phyloP scores from a whole-genome alignment of 257 asterid genomes.

The Solanum lycopersicoides region DNA sequence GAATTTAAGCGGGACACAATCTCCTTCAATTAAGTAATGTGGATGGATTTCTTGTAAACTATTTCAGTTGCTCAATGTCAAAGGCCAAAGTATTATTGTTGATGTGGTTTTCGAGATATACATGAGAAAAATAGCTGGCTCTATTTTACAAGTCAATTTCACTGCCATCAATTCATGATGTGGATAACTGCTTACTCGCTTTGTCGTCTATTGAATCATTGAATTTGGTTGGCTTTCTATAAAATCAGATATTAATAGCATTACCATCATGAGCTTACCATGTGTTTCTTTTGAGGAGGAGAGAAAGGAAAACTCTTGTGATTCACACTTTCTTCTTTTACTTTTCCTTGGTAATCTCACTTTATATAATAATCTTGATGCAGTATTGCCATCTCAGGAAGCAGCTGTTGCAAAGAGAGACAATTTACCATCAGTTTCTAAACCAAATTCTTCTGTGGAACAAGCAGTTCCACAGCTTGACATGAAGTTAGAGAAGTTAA shows the following conservation, averaged over 20 bases:
- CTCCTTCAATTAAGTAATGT: neutral
- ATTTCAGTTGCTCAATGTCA: neutral
- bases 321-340: neutral
- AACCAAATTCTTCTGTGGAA: conserved; percentile 11
- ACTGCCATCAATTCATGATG: neutral
- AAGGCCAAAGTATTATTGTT: neutral
- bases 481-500: conserved; percentile 21
- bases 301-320: neutral
- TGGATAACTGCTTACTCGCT: neutral
- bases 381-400: conserved; percentile 26
- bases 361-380: neutral
- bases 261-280: neutral
- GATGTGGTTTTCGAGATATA: neutral
- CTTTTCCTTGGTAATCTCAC: neutral
- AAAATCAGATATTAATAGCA: neutral
- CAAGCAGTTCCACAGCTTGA: conserved; percentile 21
- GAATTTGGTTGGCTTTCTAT: neutral
- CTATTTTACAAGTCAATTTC: neutral
- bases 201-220: neutral
- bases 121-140: neutral
- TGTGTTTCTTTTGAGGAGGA: neutral
- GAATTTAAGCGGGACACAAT: neutral
- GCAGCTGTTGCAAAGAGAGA: conserved; percentile 8
- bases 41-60: neutral
- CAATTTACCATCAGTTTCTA: conserved; percentile 10